Evolutionary conservation across 805 yeast genomes (phyloP).

Genomic region (Cyberlindnera euphorbiae): DNA sequence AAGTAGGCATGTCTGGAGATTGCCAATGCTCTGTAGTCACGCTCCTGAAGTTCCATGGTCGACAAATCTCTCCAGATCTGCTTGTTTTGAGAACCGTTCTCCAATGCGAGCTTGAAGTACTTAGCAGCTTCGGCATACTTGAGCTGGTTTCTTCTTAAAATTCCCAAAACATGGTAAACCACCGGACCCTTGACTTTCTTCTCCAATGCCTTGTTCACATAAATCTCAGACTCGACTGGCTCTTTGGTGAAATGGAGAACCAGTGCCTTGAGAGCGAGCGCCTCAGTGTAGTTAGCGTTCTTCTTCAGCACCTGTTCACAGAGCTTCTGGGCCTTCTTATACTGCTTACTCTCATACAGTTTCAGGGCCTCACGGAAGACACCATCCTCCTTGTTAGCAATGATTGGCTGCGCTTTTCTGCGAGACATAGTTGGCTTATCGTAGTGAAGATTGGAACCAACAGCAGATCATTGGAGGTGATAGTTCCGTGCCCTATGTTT

Average conservation of each 20-base stretch:
- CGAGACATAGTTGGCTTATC: constrained; percentile 24
- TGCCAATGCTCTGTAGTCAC: constrained; percentile 63
- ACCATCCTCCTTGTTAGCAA: constrained; percentile 59
- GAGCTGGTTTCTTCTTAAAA: constrained; percentile 66
- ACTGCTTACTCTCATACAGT: constrained; percentile 79
- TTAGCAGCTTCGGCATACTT: constrained; percentile 73
- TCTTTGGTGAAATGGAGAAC: constrained; percentile 53
- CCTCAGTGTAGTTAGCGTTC: constrained; percentile 69
- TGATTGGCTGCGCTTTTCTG: constrained; percentile 14
- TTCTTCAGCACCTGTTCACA: constrained; percentile 76
- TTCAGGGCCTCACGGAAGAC: constrained; percentile 78
- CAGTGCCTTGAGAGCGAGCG: constrained; percentile 82
- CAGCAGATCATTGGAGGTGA: too few species aligned
- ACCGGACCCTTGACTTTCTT: constrained; percentile 61
- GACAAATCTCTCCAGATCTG: constrained; percentile 81
- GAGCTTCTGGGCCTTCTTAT: constrained; percentile 76
- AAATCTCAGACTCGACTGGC: constrained; percentile 56
- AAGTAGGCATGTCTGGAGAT: constrained; percentile 64
- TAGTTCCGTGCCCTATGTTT: not conserved
- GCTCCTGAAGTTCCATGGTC: constrained; percentile 69
- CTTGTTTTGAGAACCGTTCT: constrained; percentile 72
- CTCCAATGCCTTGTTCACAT: constrained; percentile 55
- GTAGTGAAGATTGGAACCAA: too few species aligned
- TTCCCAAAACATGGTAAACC: constrained; percentile 81
- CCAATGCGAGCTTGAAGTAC: constrained; percentile 70